These are phyloP conservation scores for Laetiporus sulphureus DNA, from an alignment of 1,284 basidiomycete species.

Conservation along the genomic window DNA sequence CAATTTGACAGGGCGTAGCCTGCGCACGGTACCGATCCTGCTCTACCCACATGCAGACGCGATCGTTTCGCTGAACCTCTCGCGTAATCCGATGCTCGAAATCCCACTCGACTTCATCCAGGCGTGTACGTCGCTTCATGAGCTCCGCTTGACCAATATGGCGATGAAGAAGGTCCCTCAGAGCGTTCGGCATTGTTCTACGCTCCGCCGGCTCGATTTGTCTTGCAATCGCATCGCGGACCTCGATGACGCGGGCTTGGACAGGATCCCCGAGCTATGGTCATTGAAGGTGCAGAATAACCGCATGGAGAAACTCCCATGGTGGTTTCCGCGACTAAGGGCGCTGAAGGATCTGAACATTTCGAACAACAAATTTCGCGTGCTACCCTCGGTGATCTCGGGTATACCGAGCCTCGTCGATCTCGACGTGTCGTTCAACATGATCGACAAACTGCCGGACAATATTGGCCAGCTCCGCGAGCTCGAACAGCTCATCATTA, in stretches of 20 bases:
- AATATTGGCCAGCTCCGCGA: slow-evolving; percentile 68
- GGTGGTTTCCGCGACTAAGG: slow-evolving; percentile 75
- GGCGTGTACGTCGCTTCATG: slow-evolving; percentile 77
- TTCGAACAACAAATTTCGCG: slow-evolving; percentile 92
- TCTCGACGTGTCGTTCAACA: slow-evolving; percentile 95
- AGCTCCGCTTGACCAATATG: slow-evolving; percentile 89
- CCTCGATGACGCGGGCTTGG: slow-evolving; percentile 81
- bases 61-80: slow-evolving; percentile 86
- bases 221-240: slow-evolving; percentile 92
- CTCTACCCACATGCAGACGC: slow-evolving; percentile 85
- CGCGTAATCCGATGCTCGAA: slow-evolving; percentile 94
- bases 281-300: slow-evolving; percentile 90
- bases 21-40: slow-evolving; percentile 88
- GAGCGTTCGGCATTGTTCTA: slow-evolving; percentile 71
- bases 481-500: slow-evolving; percentile 76
- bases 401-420: slow-evolving; percentile 72
- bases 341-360: slow-evolving; percentile 83
- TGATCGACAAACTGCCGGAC: slow-evolving; percentile 76
- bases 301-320: slow-evolving; percentile 81
- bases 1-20: slow-evolving; percentile 78
- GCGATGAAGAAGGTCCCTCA: slow-evolving; percentile 92
- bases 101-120: slow-evolving; percentile 97
- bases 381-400: slow-evolving; percentile 76
- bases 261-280: slow-evolving; percentile 69
- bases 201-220: slow-evolving; percentile 82